Evolutionary conservation across 2,329 filamentous ascomycete species (phyloP).

Genomic region (Fusarium sterilihyphosum): DNA sequence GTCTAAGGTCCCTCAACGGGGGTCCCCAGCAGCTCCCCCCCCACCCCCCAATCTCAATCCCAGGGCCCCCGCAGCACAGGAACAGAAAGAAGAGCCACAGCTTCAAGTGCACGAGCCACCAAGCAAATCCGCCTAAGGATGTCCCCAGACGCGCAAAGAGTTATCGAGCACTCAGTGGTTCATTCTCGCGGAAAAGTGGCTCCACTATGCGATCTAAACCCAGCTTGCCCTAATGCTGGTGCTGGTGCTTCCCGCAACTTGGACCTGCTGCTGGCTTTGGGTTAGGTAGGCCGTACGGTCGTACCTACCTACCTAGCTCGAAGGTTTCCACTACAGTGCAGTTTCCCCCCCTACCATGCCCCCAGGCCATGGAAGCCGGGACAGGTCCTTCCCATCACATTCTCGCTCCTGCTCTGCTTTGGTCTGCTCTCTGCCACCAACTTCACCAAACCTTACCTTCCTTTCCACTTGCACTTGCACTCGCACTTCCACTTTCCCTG

Average conservation of each 20-base stretch:
- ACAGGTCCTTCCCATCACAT: slow-evolving; percentile 25
- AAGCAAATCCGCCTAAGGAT: slow-evolving; percentile 11
- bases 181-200: slow-evolving; percentile 1
- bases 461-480: slow-evolving; percentile 20
- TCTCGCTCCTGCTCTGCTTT: slow-evolving; percentile 23
- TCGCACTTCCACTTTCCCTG: slow-evolving; percentile 34
- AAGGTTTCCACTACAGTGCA: slow-evolving; percentile 36
- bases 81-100: slow-evolving; percentile 26
- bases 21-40: slow-evolving; percentile 31
- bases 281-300: slow-evolving; percentile 1
- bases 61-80: slow-evolving; percentile 41
- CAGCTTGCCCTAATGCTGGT: slow-evolving; percentile 6
- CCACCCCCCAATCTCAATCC: slow-evolving; percentile 41
- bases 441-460: slow-evolving; percentile 29
- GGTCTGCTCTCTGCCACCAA: slow-evolving; percentile 25
- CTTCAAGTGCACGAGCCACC: slow-evolving; percentile 39
- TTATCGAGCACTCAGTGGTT: slow-evolving; percentile 11
- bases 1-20: slow-evolving; percentile 24
- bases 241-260: slow-evolving; percentile 25
- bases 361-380: slow-evolving; percentile 13
- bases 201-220: slow-evolving; percentile 31
- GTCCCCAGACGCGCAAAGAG: slow-evolving; percentile 4
- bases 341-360: slow-evolving; percentile 38
- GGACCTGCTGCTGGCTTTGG: slow-evolving; percentile 31
- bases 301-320: slow-evolving; percentile 12